These are phyloP conservation scores for Bocquillonia castaneifolia DNA, from an alignment of 441 rosid species.

Conservation along the genomic window DNA sequence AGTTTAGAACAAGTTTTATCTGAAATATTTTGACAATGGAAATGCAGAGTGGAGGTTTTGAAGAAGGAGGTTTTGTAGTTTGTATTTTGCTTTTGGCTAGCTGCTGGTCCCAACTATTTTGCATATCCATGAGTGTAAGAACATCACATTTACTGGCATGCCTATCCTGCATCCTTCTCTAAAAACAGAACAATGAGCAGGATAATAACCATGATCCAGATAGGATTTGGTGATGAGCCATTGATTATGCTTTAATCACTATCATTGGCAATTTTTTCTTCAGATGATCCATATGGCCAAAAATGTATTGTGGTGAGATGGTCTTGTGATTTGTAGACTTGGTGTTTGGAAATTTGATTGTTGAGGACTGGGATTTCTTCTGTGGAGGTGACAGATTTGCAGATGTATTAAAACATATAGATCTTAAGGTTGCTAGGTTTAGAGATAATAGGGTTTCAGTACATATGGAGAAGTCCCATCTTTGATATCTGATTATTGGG, in stretches of 20 bases:
- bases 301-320: conserved; percentile 64
- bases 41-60: conserved; percentile 86
- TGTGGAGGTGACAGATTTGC: conserved; percentile 45
- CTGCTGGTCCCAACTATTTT: conserved; percentile 52
- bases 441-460: conserved; percentile 38
- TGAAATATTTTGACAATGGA: conserved; percentile 61
- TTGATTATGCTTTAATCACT: conserved; percentile 77
- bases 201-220: conserved; percentile 71
- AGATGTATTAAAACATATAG: conserved; percentile 62
- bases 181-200: conserved; percentile 59
- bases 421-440: conserved; percentile 67
- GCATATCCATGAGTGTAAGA: conserved; percentile 4
- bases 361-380: conserved; percentile 47
- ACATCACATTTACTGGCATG: not conserved
- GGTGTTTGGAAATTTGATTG: conserved; percentile 57
- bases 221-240: conserved; percentile 78
- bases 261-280: conserved; percentile 64
- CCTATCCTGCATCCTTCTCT: conserved; percentile 25
- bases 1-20: conserved; percentile 51
- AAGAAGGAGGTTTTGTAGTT: conserved; percentile 92
- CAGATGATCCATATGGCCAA: conserved; percentile 96
- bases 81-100: conserved; percentile 82
- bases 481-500: conserved; percentile 41
- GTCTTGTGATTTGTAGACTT: conserved; percentile 35
- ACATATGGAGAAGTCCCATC: conserved; percentile 39